Evolutionary conservation across 176 grass and related monocot species (phyloP), one percentile per base, ranked within the genome.

Genomic region (Puccinellia tenuiflora): DNA sequence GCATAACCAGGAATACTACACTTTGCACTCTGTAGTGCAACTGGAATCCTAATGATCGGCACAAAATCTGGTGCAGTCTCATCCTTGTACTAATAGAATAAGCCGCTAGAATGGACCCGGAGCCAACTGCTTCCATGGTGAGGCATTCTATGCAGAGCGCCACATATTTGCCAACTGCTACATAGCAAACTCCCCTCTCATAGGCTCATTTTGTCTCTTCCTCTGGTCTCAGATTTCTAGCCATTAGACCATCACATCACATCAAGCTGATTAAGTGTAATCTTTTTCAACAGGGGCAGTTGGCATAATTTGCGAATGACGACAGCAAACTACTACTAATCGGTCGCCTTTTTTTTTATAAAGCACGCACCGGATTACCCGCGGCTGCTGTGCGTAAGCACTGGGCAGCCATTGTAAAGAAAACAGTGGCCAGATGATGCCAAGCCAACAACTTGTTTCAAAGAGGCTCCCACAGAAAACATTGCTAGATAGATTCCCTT

Each of bases 251-350:
- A 86, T n/a, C n/a, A n/a, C n/a, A n/a, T n/a, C n/a, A n/a, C n/a
- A n/a, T 63, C 52, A 86, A 57, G 78, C 70, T 42, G 35, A 54
- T 33, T 72, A 34, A 34, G 14, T 78, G 80, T 79, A 33, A 43
- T 53, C 5, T 57, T 68, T 78, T 77, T 62, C 60, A 89, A 81
- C 7, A 17, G 76, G 16, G 45, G 84, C 63, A 74, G 84, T 89
- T 89, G 64, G 77, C 81, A 90, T 80, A 22, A 68, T 86, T 34
- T 40, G 84, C 65, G 87, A 73, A 68, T 79, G 88, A 75, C 75
- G 50, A 80, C 74, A 90, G 68, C n/a, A 80, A 71, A 68, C 68
- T n/a, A 6, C 68, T n/a, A 6, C 7, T 75, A 59, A 51, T 21
- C 10, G 1, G 46, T 79, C 29, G 68, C 57, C 24, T 29, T 56